Evolutionary conservation across 163 green algal species (phyloP).

Genomic region (Volvox carteri): DNA sequence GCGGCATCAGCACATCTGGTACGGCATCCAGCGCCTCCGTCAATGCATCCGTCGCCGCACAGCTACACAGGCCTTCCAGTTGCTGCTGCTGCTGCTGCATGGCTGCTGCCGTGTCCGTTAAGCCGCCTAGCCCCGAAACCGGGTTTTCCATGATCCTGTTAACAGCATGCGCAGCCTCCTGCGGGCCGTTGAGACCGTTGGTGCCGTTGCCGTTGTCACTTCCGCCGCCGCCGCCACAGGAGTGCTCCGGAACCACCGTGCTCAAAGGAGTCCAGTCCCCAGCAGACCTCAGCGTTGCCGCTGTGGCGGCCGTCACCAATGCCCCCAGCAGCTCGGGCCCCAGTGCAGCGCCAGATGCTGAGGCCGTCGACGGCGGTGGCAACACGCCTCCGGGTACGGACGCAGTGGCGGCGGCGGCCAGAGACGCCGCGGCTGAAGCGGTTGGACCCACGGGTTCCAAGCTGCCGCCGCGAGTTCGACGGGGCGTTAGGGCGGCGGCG

Average conservation of each 20-base stretch:
- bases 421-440: conserved; percentile 15
- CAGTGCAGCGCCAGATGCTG: neutral
- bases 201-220: too few species aligned
- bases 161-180: neutral
- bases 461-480: neutral
- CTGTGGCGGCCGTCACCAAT: neutral
- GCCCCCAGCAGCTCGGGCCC: neutral
- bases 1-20: conserved; percentile 10
- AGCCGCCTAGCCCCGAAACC: too few species aligned
- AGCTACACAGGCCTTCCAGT: neutral
- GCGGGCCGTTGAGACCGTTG: neutral
- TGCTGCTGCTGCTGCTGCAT: neutral
- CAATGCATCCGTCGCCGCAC: neutral
- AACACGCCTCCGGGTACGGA: neutral
- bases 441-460: neutral
- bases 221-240: conserved; percentile 13
- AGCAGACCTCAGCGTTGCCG: neutral
- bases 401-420: neutral
- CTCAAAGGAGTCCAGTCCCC: neutral
- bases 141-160: too few species aligned
- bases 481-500: neutral
- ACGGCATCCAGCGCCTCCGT: conserved; percentile 21
- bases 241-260: neutral
- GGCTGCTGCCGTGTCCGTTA: too few species aligned
- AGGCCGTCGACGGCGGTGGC: neutral